Base-by-base conservation (phyloP, 352 stramenopile genomes). In the Plasmopara halstedii region DNA sequence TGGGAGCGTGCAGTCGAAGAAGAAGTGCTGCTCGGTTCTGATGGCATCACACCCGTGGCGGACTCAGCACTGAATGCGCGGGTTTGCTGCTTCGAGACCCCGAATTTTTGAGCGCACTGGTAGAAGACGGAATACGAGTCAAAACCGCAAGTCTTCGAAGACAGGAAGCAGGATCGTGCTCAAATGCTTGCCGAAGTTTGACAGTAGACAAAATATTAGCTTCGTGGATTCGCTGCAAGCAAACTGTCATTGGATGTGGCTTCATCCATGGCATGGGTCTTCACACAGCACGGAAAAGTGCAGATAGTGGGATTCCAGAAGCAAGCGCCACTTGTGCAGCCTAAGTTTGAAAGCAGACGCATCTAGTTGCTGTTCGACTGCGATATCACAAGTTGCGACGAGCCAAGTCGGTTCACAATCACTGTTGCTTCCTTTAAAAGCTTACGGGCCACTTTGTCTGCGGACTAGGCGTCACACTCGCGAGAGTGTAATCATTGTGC, bases 211-310 rank as follows among this genome's bases (percentile, higher is more conserved):
- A 25, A 23, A 42, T 40, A 9, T 23, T 29, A 11, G 40, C 20
- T 22, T 34, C 20, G 19, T 33, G 2, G 13, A 29, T 21, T 5
- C 31, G 25, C 15, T 42, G 31, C 6, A 20, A 50, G 21, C 34
- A 33, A 15, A 50, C 0, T 33, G 19, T 34, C 32, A 50, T 50
- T 15, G 42, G 42, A 21, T 50, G 42, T 2, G 42, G 42, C 22
- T 50, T 50, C 20, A n/a, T 41, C 15, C 31, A 20, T 18, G 17
- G 14, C 14, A 9, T 1, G n/a, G 32, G 20, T 25, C 20, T 34
- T 32, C 32, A 50, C 8, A 50, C 4, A 34, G 15, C 18, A 15
- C 7, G n/a, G 9, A 33, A 22, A 14, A 50, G 4, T 19, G 35
- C 35, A 14, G 33, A 39, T 39, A 10, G 19, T 19, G 33, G 33